Evolutionary conservation across 2,329 filamentous ascomycete species (phyloP), one percentile per base, ranked within the genome.

Genomic region (Colletotrichum tabaci): DNA sequence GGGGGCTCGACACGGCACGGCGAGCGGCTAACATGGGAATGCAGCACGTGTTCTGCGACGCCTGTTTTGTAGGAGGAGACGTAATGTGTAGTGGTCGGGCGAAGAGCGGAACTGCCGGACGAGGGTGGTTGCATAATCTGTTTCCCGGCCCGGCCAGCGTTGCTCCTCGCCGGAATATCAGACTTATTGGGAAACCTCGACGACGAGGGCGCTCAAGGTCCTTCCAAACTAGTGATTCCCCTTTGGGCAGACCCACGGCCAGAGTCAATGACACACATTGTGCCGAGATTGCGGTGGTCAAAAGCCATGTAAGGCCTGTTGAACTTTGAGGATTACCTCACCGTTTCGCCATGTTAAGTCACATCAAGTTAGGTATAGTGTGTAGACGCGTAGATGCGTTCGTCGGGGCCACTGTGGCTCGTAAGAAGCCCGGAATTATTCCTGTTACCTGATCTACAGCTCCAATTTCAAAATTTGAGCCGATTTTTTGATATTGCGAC

Each of bases 101-200:
- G 58, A 18, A 13, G 23, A 52, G 60, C 61, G 61, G 61, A 56
- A 58, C 13, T 53, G 15, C 66, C 46, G 38, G 15, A 23, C 47
- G 21, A 38, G 42, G 50, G 40, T 5, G n/a, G 26, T 26, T n/a
- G 49, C 58, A 23, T 15, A 26, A 35, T 38, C 8, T 38, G 35
- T 10, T 38, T 38, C 35, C 35, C 35, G 35, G 49, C 35, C 42
- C 38, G 15, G 30, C n/a, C 13, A 8, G 4, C 35, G 30, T 40
- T 13, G 23, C 23, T 2, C 44, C 35, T 61, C 10, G 26, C 10
- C 44, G 58, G 49, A 18, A 47, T 7, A 21, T 18, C 44, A n/a
- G 15, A n/a, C 44, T 47, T 16, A n/a, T 9, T n/a, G 16, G 10
- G 7, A 8, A n/a, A 3, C 18, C 4, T n/a, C n/a, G 16, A 16